Evolutionary conservation across 2,329 filamentous ascomycete species (phyloP).

Genomic region (Apiospora marii): DNA sequence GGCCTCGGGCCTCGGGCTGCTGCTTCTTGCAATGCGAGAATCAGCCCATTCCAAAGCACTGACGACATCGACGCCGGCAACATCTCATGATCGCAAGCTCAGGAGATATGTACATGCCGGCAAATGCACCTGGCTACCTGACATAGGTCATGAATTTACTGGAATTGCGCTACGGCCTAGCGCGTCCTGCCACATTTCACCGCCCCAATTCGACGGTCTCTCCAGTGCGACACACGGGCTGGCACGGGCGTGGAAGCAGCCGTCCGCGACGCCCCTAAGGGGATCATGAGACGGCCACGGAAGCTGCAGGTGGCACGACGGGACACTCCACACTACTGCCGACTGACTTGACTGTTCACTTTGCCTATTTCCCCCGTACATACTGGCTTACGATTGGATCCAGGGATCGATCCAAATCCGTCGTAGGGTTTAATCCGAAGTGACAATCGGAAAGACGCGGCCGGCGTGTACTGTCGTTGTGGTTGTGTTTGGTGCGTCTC

Average conservation of each 20-base stretch:
- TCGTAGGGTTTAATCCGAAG: background rate
- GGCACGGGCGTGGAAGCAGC: constrained; percentile 11
- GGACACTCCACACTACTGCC: constrained; percentile 17
- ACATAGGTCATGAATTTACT: background rate
- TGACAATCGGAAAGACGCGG: background rate
- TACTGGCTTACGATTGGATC: background rate
- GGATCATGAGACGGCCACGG: background rate
- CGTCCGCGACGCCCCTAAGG: background rate
- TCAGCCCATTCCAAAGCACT: background rate
- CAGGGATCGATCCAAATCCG: background rate
- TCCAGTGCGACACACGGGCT: background rate
- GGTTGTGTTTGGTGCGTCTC: background rate
- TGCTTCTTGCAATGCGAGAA: background rate
- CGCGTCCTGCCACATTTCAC: constrained; percentile 32
- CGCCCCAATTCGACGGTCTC: constrained; percentile 32
- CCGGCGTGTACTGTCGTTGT: background rate
- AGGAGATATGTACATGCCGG: background rate
- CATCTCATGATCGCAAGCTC: constrained; percentile 9
- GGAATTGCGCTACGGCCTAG: background rate
- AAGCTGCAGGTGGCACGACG: constrained; percentile 16
- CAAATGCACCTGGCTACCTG: background rate
- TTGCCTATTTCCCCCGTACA: background rate
- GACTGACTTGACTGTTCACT: constrained; percentile 7
- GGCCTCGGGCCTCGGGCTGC: background rate
- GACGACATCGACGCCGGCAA: background rate